phyloP scores from a whole-genome alignment of 1,284 basidiomycete species.

The Austropuccinia psidii region DNA sequence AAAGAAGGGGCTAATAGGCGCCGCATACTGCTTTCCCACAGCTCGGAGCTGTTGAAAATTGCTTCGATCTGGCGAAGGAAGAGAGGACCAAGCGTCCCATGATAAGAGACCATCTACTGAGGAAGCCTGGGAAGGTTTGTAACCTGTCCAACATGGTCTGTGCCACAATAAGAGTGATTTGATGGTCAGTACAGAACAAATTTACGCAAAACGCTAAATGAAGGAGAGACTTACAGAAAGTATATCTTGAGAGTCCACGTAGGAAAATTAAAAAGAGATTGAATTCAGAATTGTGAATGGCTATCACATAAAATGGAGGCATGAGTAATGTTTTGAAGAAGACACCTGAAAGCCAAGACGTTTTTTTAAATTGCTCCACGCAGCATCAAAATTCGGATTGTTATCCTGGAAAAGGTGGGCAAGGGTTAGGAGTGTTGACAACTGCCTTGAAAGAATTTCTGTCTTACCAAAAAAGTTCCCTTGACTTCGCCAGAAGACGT shows the following conservation, averaged over 20 bases:
- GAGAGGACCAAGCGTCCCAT: conserved; percentile 27
- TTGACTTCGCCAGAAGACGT: conserved; percentile 33
- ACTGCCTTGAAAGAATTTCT: no score
- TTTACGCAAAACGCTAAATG: background rate
- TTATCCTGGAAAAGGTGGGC: conserved; percentile 27
- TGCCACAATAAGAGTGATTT: background rate
- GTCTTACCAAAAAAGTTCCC: conserved; percentile 22
- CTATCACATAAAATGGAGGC: background rate
- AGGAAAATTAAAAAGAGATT: background rate
- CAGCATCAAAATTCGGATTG: conserved; percentile 24
- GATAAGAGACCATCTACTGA: conserved; percentile 19
- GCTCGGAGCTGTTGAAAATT: background rate
- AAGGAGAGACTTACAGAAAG: conserved; percentile 9
- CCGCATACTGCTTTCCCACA: conserved; percentile 25
- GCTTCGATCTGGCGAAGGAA: background rate
- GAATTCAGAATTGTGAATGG: no score
- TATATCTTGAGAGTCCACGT: conserved; percentile 22
- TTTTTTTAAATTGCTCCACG: conserved; percentile 17
- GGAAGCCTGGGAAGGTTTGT: background rate
- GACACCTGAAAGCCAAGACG: conserved; percentile 1
- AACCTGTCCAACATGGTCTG: conserved; percentile 23
- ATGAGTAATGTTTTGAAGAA: background rate
- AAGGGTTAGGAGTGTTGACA: background rate
- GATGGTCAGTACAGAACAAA: background rate
- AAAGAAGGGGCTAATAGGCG: conserved; percentile 22